A percentile compares a stretch with the other conserved stretches of the same genome.
Conservation (phyloP, 148 eudicot genomes). For the Bassia scoparia region DNA sequence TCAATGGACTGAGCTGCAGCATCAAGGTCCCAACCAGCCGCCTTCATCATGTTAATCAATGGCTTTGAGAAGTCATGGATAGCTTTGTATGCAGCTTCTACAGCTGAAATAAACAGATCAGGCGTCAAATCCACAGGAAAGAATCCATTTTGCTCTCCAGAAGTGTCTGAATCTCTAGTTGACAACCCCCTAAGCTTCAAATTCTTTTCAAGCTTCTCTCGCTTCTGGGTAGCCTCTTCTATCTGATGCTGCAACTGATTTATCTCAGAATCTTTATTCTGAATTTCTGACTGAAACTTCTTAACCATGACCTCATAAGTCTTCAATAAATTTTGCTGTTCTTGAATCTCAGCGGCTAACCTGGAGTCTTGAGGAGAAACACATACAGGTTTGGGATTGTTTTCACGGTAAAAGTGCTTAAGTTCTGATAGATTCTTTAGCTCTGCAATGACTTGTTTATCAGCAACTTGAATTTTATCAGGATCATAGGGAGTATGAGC, state of each 20-base stretch:
- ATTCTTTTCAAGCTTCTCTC: conserved; percentile 82
- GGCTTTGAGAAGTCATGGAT: conserved; percentile 97
- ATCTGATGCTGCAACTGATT: conserved; percentile 76
- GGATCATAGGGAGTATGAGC: conserved; percentile 99
- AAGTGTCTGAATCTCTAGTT: conserved; percentile 55
- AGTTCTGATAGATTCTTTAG: conserved; percentile 86
- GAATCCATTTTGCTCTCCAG: conserved; percentile 48
- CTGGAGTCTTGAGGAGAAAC: conserved; percentile 89
- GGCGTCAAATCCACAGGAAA: conserved; percentile 63
- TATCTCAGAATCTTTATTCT: conserved; percentile 88
- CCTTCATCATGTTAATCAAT: conserved; percentile 97
- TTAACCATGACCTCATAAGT: conserved; percentile 97
- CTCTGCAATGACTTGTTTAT: conserved; percentile 84
- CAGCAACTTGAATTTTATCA: conserved; percentile 92
- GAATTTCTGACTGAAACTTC: conserved; percentile 91
- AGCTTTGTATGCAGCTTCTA: conserved; percentile 72
- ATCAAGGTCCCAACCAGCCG: conserved; percentile 97
- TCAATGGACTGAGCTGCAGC: conserved; percentile 91
- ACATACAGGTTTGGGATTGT: conserved; percentile 71
- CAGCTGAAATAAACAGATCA: conserved; percentile 67
- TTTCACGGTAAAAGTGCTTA: conserved; percentile 87
- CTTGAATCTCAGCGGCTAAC: conserved; percentile 96
- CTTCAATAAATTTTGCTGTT: conserved; percentile 88
- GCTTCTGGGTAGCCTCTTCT: conserved; percentile 76
- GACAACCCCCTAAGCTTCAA: conserved; percentile 89